Base-by-base conservation (phyloP, 2,329 filamentous ascomycete genomes). In the Diaporthe batatas region DNA sequence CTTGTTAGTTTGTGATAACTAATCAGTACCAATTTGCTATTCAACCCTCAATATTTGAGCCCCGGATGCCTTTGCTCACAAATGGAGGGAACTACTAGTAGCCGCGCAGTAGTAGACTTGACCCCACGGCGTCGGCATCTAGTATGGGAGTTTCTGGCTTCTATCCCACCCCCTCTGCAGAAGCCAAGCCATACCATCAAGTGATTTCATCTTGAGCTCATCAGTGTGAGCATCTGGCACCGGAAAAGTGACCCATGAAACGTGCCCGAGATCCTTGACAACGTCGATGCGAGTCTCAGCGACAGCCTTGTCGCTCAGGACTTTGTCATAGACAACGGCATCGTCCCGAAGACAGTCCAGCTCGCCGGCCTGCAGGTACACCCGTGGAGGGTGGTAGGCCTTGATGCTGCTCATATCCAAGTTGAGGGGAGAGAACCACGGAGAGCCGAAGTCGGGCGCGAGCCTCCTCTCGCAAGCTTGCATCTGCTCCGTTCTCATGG, bases 321-420 rank as follows among this genome's bases (percentile, higher is more conserved):
- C 34, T n/a, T 72, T 68, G 5, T 32, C 65, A 23, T 72, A 59
- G 18, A 74, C 51, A 23, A 72, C 16, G 3, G 72, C 69, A 36
- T 74, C 74, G 36, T 75, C 74, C 7, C 72, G 70, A 14, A 74
- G 58, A n/a, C 62, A 59, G 55, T 75, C 69, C 6, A 47, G 39
- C 18, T 65, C 47, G 12, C 72, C 72, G n/a, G 68, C 72, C 59
- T 74, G 72, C 4, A 65, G 49, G n/a, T 58, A 71, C 18, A 73
- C 53, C 3, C 16, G 54, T 11, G 57, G 34, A 11, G 59, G 42
- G 11, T 68, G 44, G 23, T 71, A 18, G 6, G 59, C 53, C 7
- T 55, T 47, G 42, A 69, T 49, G 7, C 32, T 55, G 32, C n/a
- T 32, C 14, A 75, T 44, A 29, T 71, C 62, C 21, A 69, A 47